Conservation (phyloP, 1,139 yeast genomes). For the Scheffersomyces titani region DNA sequence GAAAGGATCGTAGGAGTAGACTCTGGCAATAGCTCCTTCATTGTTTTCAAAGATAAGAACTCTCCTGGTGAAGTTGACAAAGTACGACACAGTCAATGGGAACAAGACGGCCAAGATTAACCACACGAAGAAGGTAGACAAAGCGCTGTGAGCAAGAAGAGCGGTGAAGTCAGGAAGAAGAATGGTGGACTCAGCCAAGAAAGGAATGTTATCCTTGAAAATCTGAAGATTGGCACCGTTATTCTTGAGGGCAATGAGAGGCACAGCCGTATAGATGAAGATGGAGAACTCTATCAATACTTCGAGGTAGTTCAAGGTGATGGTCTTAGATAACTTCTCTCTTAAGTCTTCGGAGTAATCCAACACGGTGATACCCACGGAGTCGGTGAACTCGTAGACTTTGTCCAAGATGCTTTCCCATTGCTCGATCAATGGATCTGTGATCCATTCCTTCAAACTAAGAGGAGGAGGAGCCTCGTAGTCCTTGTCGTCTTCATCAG, state of each 20-base stretch:
- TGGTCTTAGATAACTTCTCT: slow-evolving; percentile 50
- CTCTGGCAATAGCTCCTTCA: slow-evolving; percentile 35
- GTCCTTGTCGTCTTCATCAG: slow-evolving; percentile 21
- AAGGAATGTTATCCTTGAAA: slow-evolving; percentile 36
- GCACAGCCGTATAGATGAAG: slow-evolving; percentile 37
- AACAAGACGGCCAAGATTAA: slow-evolving; percentile 34
- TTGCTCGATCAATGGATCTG: slow-evolving; percentile 39
- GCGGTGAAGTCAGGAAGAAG: slow-evolving; percentile 40
- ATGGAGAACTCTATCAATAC: slow-evolving; percentile 38
- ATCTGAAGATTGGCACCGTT: slow-evolving; percentile 41
- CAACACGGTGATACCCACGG: slow-evolving; percentile 40
- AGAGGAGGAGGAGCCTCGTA: slow-evolving; percentile 43
- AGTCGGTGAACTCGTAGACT: slow-evolving; percentile 38
- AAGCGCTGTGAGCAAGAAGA: slow-evolving; percentile 28
- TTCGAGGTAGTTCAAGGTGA: slow-evolving; percentile 47
- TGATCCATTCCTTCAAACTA: slow-evolving; percentile 37
- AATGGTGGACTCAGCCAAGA: slow-evolving; percentile 21
- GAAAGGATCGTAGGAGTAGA: slow-evolving; percentile 56
- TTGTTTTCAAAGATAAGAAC: slow-evolving; percentile 22
- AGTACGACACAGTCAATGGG: slow-evolving; percentile 52
- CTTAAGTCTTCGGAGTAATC: slow-evolving; percentile 48
- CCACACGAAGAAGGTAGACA: slow-evolving; percentile 45
- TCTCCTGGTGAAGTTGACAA: slow-evolving; percentile 55
- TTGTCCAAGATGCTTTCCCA: slow-evolving; percentile 29
- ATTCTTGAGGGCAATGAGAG: slow-evolving; percentile 40